Evolutionary conservation across 768 basidiomycete species (phyloP).

Genomic region (Tricholoma furcatifolium): DNA sequence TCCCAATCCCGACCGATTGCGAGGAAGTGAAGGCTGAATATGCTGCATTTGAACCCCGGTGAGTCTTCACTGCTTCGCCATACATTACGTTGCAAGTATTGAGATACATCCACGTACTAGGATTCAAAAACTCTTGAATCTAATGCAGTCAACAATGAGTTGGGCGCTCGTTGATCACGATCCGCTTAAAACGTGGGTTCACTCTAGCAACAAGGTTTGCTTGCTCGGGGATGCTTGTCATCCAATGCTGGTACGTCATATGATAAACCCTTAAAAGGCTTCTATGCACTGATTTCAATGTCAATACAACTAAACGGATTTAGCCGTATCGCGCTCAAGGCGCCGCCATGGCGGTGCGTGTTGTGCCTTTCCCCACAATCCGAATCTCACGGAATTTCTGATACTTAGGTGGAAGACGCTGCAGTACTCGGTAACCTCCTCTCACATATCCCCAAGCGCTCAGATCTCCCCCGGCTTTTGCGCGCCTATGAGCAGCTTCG

Average conservation of each 20-base stretch:
- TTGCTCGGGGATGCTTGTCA: slow-evolving; percentile 58
- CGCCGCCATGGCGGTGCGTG: slow-evolving; percentile 47
- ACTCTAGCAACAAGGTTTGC: slow-evolving; percentile 38
- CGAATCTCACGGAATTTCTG: background rate
- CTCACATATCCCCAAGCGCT: slow-evolving; percentile 39
- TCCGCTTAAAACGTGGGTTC: slow-evolving; percentile 49
- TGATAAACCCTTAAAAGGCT: background rate
- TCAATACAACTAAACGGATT: background rate
- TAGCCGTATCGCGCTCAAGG: slow-evolving; percentile 58
- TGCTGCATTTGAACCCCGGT: too few species aligned
- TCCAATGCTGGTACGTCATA: slow-evolving; percentile 51
- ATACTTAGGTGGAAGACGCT: slow-evolving; percentile 45
- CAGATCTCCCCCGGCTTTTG: slow-evolving; percentile 43
- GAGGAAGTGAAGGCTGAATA: too few species aligned
- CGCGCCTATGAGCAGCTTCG: slow-evolving; percentile 54
- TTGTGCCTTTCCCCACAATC: background rate
- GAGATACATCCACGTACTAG: too few species aligned
- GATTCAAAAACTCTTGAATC: slow-evolving; percentile 42
- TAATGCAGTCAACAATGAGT: slow-evolving; percentile 43
- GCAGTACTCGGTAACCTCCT: slow-evolving; percentile 52
- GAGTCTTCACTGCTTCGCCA: too few species aligned
- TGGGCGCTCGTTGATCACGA: slow-evolving; percentile 49
- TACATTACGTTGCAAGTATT: too few species aligned
- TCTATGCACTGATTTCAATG: background rate
- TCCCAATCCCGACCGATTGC: too few species aligned